phyloP scores from a whole-genome alignment of 1,284 basidiomycete genomes.

The Ganoderma boninense region DNA sequence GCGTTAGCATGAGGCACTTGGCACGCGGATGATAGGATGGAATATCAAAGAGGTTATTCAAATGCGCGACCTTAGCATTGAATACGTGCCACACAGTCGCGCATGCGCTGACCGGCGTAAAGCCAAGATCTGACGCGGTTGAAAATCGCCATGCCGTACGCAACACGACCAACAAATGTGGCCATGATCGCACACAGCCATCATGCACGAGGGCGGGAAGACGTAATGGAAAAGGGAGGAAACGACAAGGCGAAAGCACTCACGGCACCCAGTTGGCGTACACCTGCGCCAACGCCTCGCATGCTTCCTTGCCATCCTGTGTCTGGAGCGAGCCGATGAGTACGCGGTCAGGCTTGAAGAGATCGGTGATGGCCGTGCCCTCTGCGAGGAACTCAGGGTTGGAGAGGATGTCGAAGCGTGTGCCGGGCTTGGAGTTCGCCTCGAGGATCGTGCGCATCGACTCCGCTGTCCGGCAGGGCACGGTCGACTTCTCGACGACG shows the following conservation, averaged over 20 bases:
- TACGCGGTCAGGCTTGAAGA: constrained; percentile 92
- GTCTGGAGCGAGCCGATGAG: constrained; percentile 96
- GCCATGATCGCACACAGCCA: background rate
- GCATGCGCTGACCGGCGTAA: background rate
- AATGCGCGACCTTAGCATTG: background rate
- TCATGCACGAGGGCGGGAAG: background rate
- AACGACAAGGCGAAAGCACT: constrained; percentile 43
- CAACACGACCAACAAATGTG: background rate
- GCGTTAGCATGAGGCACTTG: background rate
- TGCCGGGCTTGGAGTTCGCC: constrained; percentile 93
- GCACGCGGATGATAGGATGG: background rate
- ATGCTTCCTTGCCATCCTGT: constrained; percentile 85
- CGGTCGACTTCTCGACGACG: constrained; percentile 99
- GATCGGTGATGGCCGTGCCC: constrained; percentile 93
- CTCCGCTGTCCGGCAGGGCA: constrained; percentile 97
- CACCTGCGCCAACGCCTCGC: constrained; percentile 77
- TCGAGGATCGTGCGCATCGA: constrained; percentile 99
- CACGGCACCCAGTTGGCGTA: constrained; percentile 97
- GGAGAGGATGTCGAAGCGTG: constrained; percentile 97
- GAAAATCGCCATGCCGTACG: background rate
- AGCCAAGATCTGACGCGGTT: background rate
- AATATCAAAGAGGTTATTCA: too few relatives aligned
- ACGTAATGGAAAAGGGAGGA: background rate
- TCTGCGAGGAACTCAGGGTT: constrained; percentile 99
- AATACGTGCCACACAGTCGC: background rate